A percentile compares a stretch with the other conserved stretches of the same genome.
Evolutionary conservation across 1,284 basidiomycete species (phyloP).

Genomic region (Fomitopsis palustris): DNA sequence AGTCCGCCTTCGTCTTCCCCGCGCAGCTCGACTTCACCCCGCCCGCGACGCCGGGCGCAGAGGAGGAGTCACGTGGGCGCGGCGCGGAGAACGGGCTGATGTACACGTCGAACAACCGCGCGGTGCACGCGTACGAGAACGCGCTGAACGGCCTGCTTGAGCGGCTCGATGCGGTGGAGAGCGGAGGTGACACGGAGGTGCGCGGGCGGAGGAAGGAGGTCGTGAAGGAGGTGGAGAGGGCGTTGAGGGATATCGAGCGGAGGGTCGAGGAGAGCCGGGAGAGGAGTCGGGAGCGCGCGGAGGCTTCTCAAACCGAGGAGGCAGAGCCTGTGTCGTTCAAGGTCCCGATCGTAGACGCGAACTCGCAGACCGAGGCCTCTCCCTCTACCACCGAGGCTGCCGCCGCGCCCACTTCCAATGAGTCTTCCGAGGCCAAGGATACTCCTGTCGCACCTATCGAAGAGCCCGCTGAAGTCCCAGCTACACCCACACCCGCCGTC

Average conservation of each 20-base stretch:
- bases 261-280: conserved; percentile 33
- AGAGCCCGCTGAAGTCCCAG: too few species aligned
- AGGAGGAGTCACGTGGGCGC: conserved; percentile 6
- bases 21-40: conserved; percentile 28
- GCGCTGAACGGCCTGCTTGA: conserved; percentile 58
- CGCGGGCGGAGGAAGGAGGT: conserved; percentile 54
- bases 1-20: conserved; percentile 31
- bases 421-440: too few species aligned
- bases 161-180: conserved; percentile 64
- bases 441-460: too few species aligned
- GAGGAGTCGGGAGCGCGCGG: conserved; percentile 26
- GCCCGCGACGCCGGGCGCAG: conserved; percentile 3
- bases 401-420: background rate
- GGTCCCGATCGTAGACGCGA: background rate
- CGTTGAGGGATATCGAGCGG: conserved; percentile 44
- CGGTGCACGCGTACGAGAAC: conserved; percentile 48
- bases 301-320: background rate
- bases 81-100: conserved; percentile 5
- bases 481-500: background rate
- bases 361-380: background rate
- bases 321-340: background rate
- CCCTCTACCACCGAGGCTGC: background rate
- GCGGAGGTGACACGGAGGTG: conserved; percentile 54
- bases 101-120: conserved; percentile 44
- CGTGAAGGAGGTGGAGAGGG: conserved; percentile 60